Percentiles rank a stretch among this genome's conserved stretches.
These are phyloP conservation scores for Apiotrichum domesticum DNA, from an alignment of 1,284 basidiomycete genomes.

Conservation along the genomic window DNA sequence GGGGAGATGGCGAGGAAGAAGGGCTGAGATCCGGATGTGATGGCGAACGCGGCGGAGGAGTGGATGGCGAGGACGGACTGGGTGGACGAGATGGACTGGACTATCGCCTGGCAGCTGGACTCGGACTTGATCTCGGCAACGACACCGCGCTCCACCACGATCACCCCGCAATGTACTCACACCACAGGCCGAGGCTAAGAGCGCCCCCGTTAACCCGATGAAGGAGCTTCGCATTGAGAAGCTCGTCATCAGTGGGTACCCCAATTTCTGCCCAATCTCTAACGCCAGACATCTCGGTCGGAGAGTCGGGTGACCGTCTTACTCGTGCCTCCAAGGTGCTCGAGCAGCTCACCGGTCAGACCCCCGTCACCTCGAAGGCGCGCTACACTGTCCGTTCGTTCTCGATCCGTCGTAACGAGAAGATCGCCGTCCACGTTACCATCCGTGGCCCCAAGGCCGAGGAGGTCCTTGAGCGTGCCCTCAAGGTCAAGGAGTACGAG, in stretches of 20 bases:
- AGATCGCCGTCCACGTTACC: conserved; percentile 99
- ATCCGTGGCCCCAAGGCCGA: conserved; percentile 99
- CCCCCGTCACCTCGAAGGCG: conserved; percentile 98
- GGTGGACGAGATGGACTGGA: background rate
- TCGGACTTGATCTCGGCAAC: background rate
- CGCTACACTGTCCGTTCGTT: conserved; percentile 99
- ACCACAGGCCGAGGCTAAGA: conserved; percentile 78
- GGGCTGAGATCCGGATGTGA: background rate
- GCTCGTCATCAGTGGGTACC: conserved; percentile 92
- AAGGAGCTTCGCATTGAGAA: conserved; percentile 97
- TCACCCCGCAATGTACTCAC: background rate
- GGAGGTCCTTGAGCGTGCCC: conserved; percentile 97
- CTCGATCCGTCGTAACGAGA: conserved; percentile 99
- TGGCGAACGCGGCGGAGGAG: background rate
- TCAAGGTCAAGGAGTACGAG: conserved; percentile 99
- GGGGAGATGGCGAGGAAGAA: background rate
- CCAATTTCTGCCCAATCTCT: background rate
- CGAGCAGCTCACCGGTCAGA: conserved; percentile 99
- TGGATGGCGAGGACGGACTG: background rate
- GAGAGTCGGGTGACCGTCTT: conserved; percentile 98
- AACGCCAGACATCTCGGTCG: conserved; percentile 89
- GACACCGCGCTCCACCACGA: background rate
- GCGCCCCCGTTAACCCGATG: conserved; percentile 84
- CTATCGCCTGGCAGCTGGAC: background rate
- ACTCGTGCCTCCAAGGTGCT: conserved; percentile 99